These are phyloP conservation scores for Scytalidium lignicola DNA, from an alignment of 2,329 filamentous ascomycete species.

Conservation along the genomic window DNA sequence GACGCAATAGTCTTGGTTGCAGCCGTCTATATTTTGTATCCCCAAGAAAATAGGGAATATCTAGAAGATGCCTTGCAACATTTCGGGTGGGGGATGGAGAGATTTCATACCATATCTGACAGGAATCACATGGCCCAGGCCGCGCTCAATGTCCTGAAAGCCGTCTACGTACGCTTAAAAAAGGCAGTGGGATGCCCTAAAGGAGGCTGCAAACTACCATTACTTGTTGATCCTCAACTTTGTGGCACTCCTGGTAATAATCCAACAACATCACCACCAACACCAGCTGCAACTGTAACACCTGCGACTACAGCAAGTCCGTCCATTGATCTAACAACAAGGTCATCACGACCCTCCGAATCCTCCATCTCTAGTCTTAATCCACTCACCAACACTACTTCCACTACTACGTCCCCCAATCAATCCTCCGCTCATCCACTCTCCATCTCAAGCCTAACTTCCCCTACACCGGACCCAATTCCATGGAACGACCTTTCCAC, in stretches of 20 bases:
- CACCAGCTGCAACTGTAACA: background rate
- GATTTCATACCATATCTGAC: conserved; percentile 51
- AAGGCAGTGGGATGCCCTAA: conserved; percentile 35
- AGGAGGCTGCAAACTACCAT: background rate
- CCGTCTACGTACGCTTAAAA: conserved; percentile 49
- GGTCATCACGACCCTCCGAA: background rate
- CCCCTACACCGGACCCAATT: conserved; percentile 9
- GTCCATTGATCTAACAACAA: background rate
- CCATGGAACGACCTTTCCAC: background rate
- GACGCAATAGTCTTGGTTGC: conserved; percentile 58
- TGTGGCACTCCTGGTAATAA: background rate
- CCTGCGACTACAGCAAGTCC: background rate
- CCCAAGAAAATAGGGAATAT: conserved; percentile 46
- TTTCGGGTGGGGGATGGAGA: conserved; percentile 54
- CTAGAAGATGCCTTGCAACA: conserved; percentile 46
- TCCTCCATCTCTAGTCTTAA: background rate
- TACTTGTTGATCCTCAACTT: background rate
- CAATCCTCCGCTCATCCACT: conserved; percentile 15
- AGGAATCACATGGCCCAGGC: conserved; percentile 49
- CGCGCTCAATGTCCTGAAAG: conserved; percentile 49
- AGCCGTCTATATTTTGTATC: conserved; percentile 57
- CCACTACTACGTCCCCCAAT: background rate
- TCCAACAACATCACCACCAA: background rate
- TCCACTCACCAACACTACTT: conserved; percentile 1
- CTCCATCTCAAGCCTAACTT: conserved; percentile 24